Base-by-base conservation (phyloP, 495 filamentous ascomycete genomes). In the Staphylotrichum tortipilum region DNA sequence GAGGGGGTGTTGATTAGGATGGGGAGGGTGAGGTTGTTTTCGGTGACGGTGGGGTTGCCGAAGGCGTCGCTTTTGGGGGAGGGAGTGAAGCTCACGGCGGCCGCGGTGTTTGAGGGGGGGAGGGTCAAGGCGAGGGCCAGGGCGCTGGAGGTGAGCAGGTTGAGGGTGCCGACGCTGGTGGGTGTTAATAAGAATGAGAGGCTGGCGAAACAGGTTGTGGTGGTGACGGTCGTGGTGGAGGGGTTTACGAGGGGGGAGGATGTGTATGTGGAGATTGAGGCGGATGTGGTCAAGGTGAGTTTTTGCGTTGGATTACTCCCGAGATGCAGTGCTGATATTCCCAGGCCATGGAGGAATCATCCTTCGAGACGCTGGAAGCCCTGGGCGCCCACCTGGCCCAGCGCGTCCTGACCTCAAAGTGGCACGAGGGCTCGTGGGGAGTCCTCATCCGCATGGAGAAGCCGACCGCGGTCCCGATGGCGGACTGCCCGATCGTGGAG, bases 351-450 rank as follows among this genome's bases (percentile, higher is more conserved):
- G 75, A 78, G 43, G 57, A 70, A 4, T 80, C 80, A 0, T 73
- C 72, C 0, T 83, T 81, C 54, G 73, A 81, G 62, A 85, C 82
- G 0, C 73, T 85, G 10, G 82, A 85, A 60, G 69, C 80, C 0
- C 66, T 85, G 4, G 74, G 73, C 0, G 63, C 69, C 0, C 66
- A 68, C 30, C 56, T 81, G 4, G 70, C 69, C 14, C 53, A 69
- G 2, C 47, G 50, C 19, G 65, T 81, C 17, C 53, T 71, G 4
- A 18, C 49, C 22, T 50, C 22, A 3, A 22, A 42, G 15, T 30
- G 30, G 18, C 36, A 7, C 8, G 36, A 49, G 18, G 31, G 31
- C 17, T 54, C 60, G 21, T 73, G 72, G 68, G 65, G 66, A 33
- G 63, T 82, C 18, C 65, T 63, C 45, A 68, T 82, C 12, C 56